Evolutionary conservation across 306 rosid genomes (phyloP), one percentile per base, ranked within the genome.

Genomic region (Cucumis hystrix): DNA sequence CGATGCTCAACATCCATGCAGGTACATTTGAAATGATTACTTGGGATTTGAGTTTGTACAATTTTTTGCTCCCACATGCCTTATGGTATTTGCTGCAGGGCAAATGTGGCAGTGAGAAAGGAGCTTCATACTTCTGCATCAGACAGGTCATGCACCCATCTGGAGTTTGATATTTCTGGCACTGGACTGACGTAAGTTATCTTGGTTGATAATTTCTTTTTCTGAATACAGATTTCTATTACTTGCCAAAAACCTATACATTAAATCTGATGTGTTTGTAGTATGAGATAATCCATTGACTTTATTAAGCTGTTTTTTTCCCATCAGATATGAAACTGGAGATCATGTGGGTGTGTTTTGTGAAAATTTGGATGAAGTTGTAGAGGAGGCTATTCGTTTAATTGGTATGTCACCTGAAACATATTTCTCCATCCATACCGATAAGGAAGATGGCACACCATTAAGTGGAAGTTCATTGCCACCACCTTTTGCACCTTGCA

Each of bases 341-440:
- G 99, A 96, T 82, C 99, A 96, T 45, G 97, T 88, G 78, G 99
- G 99, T 79, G 98, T 96, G 68, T 92, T 88, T 85, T 90, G 87
- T 69, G 97, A 92, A 60, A 96, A 96, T 78, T 84, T 84, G 76
- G 84, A 79, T 79, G 98, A 92, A 85, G 88, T 86, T 56, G 90
- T 92, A 76, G 93, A 89, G 85, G 98, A 92, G 80, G 98, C 96
- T 79, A 89, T 91, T 55, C 83, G 79, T 82, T 82, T 84, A 81
- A 83, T 96, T 91, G 96, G 88, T 82, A 88, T 89, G 81, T 82
- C 87, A 83, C 81, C 91, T 77, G 90, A 89, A 82, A 79, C 90
- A 71, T 41, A 88, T 49, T 92, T 96, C 84, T 88, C 98, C 64
- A 77, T 96, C 79, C 97, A 88, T 79, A 86, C 89, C 30, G 97